Base-by-base conservation (phyloP, 2,329 filamentous ascomycete species). In the Diaporthe citriasiana region DNA sequence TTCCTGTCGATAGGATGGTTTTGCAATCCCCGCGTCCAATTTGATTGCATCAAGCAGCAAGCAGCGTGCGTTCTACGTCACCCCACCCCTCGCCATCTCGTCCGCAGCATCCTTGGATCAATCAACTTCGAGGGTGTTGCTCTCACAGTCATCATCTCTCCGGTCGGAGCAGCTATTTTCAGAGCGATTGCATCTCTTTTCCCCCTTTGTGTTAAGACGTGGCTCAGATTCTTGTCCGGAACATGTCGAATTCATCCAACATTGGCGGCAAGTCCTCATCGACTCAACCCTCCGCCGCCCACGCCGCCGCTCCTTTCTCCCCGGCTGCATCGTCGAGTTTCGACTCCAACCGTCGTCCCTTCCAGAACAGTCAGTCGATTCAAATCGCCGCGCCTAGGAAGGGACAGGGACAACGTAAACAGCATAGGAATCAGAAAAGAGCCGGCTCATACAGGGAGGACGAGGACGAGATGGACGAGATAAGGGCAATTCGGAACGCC, bases 381-480 rank as follows among this genome's bases (percentile, higher is more conserved):
- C 73, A 83, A 33, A 80, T 79, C 60, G 79, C 86, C 9, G 82
- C 89, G 63, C 90, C 94, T 69, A 90, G 95, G 79, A 97, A 94
- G 83, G 91, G 89, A 70, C 96, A 98, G 85, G 87, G 86, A 57
- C 87, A 89, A 70, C 93, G 93, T 83, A 95, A 93, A 82, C 95
- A 97, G 83, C 95, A 98, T 85, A 95, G 94, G 82, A 91, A 91
- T 77, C 93, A 95, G 80, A 93, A 92, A 79, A 92, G 92, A 80
- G 93, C 95, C 63, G 87, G 89, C 73, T 74, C 74, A 59, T 75
- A 80, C 25, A 81, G 79, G 51, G 89, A 93, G 81, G 92, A 95
- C 86, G 95, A 98, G 85, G 95, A 98, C 89, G 91, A 91, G 79
- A 92, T 97, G 90, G 95, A 92, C 77, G 95, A 98, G 86, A 88